Evolutionary conservation across 2,329 filamentous ascomycete genomes (phyloP).

Genomic region (Xylariaceae sp.): DNA sequence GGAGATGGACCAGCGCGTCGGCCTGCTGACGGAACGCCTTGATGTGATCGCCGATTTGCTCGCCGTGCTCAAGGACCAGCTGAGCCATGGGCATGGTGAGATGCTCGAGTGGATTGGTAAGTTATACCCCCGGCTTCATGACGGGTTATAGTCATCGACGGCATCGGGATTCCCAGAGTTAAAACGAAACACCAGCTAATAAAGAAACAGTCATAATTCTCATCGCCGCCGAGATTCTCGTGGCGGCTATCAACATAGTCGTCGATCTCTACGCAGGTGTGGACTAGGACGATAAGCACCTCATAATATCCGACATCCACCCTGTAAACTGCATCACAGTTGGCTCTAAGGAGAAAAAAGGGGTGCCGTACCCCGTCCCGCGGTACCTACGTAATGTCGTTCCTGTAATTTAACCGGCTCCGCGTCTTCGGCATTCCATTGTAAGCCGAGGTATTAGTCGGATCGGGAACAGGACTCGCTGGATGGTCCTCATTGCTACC

Average conservation of each 20-base stretch:
- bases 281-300: conserved; percentile 22
- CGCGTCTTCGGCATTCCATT: no score
- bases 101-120: conserved; percentile 85
- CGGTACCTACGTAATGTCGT: no score
- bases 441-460: no score
- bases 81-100: conserved; percentile 89
- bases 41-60: conserved; percentile 91
- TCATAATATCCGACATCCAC: neutral
- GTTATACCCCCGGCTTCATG: conserved; percentile 31
- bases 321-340: neutral
- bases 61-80: conserved; percentile 89
- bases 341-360: neutral
- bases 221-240: conserved; percentile 91
- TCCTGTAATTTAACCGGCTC: no score
- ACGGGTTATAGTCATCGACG: neutral
- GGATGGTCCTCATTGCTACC: no score
- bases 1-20: conserved; percentile 95
- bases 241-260: conserved; percentile 89
- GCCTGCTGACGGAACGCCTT: conserved; percentile 80
- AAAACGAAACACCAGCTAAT: conserved; percentile 15
- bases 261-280: conserved; percentile 76
- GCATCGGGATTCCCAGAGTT: neutral
- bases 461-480: no score
- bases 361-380: neutral
- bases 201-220: conserved; percentile 74